Percentiles rank a stretch among this genome's conserved stretches.
Evolutionary conservation across 2,329 filamentous ascomycete genomes (phyloP).

Genomic region (Diaporthe ampelina): DNA sequence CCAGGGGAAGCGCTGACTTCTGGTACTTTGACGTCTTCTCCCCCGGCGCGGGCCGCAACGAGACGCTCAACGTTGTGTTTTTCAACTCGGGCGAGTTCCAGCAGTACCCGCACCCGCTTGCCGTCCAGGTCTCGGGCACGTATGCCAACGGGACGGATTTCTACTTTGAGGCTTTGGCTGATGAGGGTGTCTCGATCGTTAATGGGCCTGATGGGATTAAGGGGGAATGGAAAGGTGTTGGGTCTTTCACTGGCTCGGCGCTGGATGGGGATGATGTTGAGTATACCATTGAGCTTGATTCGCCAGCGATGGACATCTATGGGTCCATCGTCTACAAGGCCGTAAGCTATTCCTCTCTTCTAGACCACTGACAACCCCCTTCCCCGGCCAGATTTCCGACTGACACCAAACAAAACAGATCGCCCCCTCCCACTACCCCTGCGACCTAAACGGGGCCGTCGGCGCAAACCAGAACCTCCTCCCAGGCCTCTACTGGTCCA

Average conservation of each 20-base stretch:
- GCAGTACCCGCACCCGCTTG: background rate
- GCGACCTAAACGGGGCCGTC: conserved; percentile 50
- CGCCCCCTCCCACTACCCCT: conserved; percentile 56
- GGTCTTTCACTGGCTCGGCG: background rate
- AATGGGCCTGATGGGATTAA: background rate
- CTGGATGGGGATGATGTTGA: background rate
- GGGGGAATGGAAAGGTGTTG: background rate
- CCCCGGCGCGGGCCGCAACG: background rate
- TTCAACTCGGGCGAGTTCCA: background rate
- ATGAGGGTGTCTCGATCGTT: background rate
- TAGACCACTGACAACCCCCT: too few species aligned
- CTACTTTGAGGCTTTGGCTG: background rate
- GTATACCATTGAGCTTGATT: background rate
- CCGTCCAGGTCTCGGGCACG: background rate
- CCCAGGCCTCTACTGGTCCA: conserved; percentile 53
- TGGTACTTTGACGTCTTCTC: conserved; percentile 20
- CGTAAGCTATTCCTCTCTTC: background rate
- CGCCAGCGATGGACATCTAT: background rate
- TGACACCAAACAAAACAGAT: background rate
- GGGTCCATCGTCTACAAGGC: background rate
- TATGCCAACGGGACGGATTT: background rate
- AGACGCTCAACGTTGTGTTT: background rate
- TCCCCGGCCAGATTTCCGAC: too few species aligned
- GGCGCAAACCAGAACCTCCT: conserved; percentile 61
- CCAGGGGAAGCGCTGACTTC: background rate